These are phyloP conservation scores for Plasmodium sp. DNA, from an alignment of 169 alveolate species.

Conservation along the genomic window DNA sequence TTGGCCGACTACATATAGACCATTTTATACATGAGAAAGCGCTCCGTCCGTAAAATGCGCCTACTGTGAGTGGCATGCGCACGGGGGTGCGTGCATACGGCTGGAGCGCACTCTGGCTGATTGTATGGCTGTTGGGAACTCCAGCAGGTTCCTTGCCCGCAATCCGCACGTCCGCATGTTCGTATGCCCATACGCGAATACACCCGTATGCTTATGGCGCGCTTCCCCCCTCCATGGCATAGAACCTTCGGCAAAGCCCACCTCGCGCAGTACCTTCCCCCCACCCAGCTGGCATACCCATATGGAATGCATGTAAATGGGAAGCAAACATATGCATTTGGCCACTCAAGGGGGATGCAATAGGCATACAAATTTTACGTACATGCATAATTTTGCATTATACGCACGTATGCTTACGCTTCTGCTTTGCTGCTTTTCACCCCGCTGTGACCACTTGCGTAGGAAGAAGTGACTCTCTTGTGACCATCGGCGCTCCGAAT, in stretches of 20 bases:
- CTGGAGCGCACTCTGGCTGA: neutral
- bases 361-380: neutral
- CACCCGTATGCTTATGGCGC: neutral
- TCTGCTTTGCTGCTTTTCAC: neutral
- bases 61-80: neutral
- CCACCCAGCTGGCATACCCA: neutral
- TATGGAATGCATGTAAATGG: neutral
- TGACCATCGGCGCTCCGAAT: neutral
- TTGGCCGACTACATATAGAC: neutral
- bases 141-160: neutral
- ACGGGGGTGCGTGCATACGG: neutral
- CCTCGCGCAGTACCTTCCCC: neutral
- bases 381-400: neutral
- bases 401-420: neutral
- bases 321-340: neutral
- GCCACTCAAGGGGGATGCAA: neutral
- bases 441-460: neutral
- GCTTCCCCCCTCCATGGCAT: neutral
- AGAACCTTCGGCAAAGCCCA: neutral
- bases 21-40: neutral
- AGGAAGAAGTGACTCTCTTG: neutral
- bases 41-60: neutral
- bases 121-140: too few relatives aligned
- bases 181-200: neutral
- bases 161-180: neutral